phyloP scores from a whole-genome alignment of 140 eudicot genomes.

The Flaveria floridana region DNA sequence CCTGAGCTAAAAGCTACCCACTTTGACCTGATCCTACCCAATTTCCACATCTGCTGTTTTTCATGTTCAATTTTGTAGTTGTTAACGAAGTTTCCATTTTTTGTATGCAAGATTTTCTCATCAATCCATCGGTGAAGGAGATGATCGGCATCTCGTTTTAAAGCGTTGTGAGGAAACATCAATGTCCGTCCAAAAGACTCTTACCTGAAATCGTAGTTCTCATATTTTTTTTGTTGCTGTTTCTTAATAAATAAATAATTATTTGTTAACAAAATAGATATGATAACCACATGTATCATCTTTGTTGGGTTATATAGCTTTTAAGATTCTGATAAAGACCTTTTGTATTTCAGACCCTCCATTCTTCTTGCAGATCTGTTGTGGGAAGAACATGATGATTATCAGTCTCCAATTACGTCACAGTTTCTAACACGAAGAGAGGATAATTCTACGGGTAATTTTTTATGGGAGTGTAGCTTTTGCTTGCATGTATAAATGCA shows the following conservation, averaged over 20 bases:
- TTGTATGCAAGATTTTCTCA: constrained; percentile 71
- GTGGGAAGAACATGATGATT: constrained; percentile 67
- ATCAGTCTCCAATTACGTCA: constrained; percentile 43
- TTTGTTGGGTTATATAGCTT: neutral
- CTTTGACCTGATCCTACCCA: neutral
- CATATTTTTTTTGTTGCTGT: neutral
- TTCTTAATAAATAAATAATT: constrained; percentile 13
- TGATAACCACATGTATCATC: neutral
- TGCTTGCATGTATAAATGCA: neutral
- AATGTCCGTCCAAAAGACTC: constrained; percentile 51
- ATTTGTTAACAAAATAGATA: neutral
- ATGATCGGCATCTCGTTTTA: constrained; percentile 74
- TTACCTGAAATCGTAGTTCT: neutral
- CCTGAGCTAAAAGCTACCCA: neutral
- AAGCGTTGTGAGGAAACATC: constrained; percentile 82
- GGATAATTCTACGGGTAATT: constrained; percentile 52
- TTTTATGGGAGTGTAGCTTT: constrained; percentile 2
- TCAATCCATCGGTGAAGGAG: constrained; percentile 94
- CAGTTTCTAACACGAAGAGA: constrained; percentile 49
- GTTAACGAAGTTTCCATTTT: constrained; percentile 1
- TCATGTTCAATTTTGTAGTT: neutral
- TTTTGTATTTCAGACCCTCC: constrained; percentile 63
- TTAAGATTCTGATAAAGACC: constrained; percentile 14
- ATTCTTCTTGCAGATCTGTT: constrained; percentile 84
- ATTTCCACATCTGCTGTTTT: neutral